Evolutionary conservation across 2,329 filamentous ascomycete species (phyloP).

Genomic region (Colletotrichum eremochloae): DNA sequence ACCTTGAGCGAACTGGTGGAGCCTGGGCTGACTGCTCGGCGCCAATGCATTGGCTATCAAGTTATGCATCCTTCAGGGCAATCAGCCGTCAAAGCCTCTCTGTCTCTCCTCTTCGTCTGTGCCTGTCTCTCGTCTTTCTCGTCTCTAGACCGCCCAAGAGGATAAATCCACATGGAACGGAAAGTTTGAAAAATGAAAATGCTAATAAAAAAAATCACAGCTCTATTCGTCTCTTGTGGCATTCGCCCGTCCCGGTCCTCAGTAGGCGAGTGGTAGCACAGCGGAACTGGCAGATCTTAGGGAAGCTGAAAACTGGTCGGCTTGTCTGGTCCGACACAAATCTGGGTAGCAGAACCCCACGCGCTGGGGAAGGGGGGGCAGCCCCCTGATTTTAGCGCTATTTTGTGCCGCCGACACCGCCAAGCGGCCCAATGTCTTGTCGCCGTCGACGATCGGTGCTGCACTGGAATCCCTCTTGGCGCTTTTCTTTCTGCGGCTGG

Average conservation of each 20-base stretch:
- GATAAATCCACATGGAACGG: not conserved
- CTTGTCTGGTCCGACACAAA: not conserved
- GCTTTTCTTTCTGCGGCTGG: not conserved
- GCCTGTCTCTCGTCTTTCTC: too few relatives aligned
- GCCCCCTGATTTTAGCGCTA: not conserved
- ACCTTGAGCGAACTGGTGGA: not conserved
- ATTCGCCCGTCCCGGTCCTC: not conserved
- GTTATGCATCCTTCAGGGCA: constrained; percentile 5
- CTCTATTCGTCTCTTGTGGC: not conserved
- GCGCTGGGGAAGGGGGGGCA: not conserved
- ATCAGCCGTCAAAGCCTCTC: not conserved
- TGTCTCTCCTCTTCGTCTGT: not conserved
- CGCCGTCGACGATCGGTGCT: not conserved
- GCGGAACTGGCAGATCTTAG: not conserved
- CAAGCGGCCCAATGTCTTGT: not conserved
- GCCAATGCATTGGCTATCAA: not conserved
- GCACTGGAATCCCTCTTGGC: not conserved
- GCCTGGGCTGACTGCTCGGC: not conserved
- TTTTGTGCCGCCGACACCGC: not conserved
- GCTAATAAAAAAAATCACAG: too few relatives aligned
- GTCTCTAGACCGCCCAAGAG: too few relatives aligned
- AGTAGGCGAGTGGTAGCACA: not conserved
- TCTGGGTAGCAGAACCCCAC: not conserved
- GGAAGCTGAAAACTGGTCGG: not conserved
- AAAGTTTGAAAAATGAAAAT: not conserved